phyloP scores from a whole-genome alignment of 2,329 filamentous ascomycete genomes.

The Cercospora sp. region DNA sequence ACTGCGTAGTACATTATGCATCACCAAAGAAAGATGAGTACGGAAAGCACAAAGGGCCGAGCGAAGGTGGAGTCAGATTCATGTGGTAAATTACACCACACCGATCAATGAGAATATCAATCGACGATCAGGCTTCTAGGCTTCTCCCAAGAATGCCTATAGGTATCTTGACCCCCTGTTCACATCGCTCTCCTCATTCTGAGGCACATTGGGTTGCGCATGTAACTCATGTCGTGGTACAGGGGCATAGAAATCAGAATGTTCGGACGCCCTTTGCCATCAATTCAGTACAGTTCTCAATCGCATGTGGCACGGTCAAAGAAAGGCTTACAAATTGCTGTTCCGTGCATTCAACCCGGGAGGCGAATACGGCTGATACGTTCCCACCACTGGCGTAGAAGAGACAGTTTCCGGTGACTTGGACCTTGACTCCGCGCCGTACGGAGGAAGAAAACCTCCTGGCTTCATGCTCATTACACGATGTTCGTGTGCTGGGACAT shows the following conservation, averaged over 20 bases:
- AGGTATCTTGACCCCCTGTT: neutral
- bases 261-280: neutral
- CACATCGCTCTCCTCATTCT: neutral
- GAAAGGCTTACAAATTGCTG: neutral
- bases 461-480: neutral
- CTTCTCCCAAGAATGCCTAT: neutral
- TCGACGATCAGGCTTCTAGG: no score
- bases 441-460: neutral
- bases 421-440: neutral
- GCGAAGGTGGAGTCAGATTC: no score
- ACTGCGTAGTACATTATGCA: no score
- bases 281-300: neutral
- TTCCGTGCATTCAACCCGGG: neutral
- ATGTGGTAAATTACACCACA: no score
- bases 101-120: no score
- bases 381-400: neutral
- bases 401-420: neutral
- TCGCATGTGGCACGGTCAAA: neutral
- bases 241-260: neutral
- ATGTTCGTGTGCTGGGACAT: neutral
- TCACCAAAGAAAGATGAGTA: no score
- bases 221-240: neutral
- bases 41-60: no score
- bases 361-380: neutral
- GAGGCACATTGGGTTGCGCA: neutral